These are phyloP conservation scores for Sequoiadendron giganteum DNA, from an alignment of 75 land plant species.

Conservation along the genomic window DNA sequence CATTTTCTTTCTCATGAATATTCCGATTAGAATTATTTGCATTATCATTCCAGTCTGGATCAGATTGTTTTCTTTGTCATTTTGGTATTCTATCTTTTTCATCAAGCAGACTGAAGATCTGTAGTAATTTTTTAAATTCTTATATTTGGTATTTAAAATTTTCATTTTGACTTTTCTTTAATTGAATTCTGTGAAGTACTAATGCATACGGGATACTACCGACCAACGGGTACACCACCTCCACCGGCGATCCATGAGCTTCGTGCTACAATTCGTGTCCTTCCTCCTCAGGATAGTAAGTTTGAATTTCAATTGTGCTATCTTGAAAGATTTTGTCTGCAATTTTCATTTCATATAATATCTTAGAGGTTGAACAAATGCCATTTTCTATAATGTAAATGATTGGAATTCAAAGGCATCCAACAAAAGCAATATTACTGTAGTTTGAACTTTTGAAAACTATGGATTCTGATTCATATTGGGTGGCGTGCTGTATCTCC, in stretches of 20 bases:
- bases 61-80: neutral
- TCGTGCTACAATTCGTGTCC: conserved; percentile 80
- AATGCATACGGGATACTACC: conserved; percentile 96
- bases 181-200: conserved; percentile 52
- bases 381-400: neutral
- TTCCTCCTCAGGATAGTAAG: conserved; percentile 93
- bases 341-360: neutral
- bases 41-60: neutral
- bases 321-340: neutral
- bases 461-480: neutral
- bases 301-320: neutral
- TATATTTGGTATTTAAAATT: neutral
- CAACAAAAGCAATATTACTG: neutral
- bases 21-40: neutral
- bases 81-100: neutral
- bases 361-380: neutral
- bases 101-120: neutral
- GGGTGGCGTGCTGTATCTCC: neutral
- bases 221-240: conserved; percentile 78
- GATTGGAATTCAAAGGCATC: neutral
- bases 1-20: conserved; percentile 4
- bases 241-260: conserved; percentile 83
- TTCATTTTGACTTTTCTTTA: neutral
- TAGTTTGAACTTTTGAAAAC: neutral
- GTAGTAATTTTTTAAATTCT: neutral